Evolutionary conservation across 106 monocot genomes (phyloP).

Genomic region (Apostasia ramifera): DNA sequence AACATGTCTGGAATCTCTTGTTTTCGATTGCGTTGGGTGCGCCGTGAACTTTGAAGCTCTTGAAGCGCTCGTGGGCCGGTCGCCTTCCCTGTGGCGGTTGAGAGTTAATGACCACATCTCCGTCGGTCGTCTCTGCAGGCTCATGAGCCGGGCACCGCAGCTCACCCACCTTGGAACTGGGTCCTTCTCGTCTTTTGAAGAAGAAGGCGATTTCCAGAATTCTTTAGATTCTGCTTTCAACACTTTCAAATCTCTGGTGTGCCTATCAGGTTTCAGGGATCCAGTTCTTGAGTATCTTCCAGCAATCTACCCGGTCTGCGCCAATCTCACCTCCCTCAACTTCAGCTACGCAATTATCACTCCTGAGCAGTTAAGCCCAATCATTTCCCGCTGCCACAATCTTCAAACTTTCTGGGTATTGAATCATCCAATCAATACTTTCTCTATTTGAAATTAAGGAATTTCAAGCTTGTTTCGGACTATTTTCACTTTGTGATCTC

Average conservation of each 20-base stretch:
- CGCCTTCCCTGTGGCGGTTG: constrained; percentile 37
- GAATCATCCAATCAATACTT: not conserved
- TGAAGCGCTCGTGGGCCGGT: constrained; percentile 56
- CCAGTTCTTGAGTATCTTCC: constrained; percentile 32
- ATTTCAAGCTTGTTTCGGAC: not conserved
- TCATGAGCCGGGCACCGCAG: constrained; percentile 43
- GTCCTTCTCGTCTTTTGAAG: constrained; percentile 26
- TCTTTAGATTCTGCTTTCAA: constrained; percentile 28
- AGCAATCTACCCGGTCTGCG: constrained; percentile 50
- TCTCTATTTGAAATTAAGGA: too few relatives aligned
- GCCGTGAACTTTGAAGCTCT: constrained; percentile 54
- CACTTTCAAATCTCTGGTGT: constrained; percentile 35
- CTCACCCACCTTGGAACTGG: constrained; percentile 60
- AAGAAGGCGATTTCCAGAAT: constrained; percentile 1
- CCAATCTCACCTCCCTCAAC: constrained; percentile 56
- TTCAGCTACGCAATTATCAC: constrained; percentile 44
- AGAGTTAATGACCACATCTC: constrained; percentile 28
- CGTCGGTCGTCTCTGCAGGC: constrained; percentile 16
- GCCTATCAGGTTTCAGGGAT: constrained; percentile 55
- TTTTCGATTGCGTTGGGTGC: constrained; percentile 50
- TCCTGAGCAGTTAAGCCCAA: constrained; percentile 37
- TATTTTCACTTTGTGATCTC: not conserved
- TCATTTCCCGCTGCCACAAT: constrained; percentile 52
- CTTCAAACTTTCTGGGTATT: constrained; percentile 70
- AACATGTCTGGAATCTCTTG: constrained; percentile 58